Percentiles rank a stretch among this genome's conserved stretches.
These are phyloP conservation scores for Penicillium griseofulvum DNA, from an alignment of 2,329 filamentous ascomycete species.

Conservation along the genomic window DNA sequence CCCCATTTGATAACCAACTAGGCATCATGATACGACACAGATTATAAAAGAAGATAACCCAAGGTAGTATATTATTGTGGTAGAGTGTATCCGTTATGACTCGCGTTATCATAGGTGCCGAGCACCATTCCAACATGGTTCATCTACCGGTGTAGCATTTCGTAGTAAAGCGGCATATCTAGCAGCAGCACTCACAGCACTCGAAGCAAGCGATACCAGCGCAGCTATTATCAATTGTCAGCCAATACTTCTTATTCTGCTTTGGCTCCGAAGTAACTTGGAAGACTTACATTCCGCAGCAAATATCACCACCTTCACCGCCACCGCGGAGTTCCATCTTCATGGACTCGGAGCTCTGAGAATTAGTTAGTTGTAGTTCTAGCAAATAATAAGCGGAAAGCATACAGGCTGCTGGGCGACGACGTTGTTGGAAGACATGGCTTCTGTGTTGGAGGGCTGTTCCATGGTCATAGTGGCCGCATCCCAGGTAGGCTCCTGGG, in stretches of 20 bases:
- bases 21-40: neutral
- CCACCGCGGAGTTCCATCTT: constrained; percentile 11
- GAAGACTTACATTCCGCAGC: constrained; percentile 9
- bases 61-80: neutral
- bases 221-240: neutral
- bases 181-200: constrained; percentile 11
- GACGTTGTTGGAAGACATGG: constrained; percentile 4
- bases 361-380: neutral
- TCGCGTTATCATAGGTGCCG: neutral
- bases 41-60: neutral
- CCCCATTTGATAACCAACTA: neutral
- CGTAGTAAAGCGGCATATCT: neutral
- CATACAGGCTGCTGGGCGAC: constrained; percentile 6
- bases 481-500: constrained; percentile 5
- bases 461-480: constrained; percentile 5
- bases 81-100: neutral
- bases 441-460: constrained; percentile 1
- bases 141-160: neutral
- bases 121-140: neutral
- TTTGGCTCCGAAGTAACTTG: neutral
- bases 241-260: neutral
- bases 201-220: constrained; percentile 9
- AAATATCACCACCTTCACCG: constrained; percentile 6
- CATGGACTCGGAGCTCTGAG: constrained; percentile 2
- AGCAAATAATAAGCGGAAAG: no score